Percentiles rank a stretch among this genome's conserved stretches.
Conservation (phyloP, 805 yeast species). For the Wickerhamomyces mucosus region DNA sequence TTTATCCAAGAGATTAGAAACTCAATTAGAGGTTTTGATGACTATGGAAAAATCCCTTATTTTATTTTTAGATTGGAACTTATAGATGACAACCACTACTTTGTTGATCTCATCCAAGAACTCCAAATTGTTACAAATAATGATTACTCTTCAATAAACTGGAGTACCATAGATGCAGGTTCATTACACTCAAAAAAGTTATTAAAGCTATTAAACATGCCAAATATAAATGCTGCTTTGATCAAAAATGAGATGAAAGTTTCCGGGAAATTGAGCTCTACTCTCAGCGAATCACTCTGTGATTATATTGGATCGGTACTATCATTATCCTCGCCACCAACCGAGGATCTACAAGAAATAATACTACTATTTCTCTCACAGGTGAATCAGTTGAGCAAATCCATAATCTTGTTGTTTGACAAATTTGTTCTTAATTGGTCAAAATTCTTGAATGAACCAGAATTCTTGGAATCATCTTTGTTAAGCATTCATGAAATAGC, state of each 20-base stretch:
- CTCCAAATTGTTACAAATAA: neutral
- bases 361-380: slow-evolving; percentile 3
- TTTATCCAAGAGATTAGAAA: slow-evolving; percentile 6
- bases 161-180: slow-evolving; percentile 10
- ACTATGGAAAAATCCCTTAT: slow-evolving; percentile 6
- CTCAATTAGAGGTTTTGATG: slow-evolving; percentile 1
- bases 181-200: slow-evolving; percentile 2
- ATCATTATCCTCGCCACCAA: neutral
- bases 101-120: slow-evolving; percentile 1
- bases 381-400: slow-evolving; percentile 1
- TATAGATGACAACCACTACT: slow-evolving; percentile 5
- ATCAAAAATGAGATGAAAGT: slow-evolving; percentile 8
- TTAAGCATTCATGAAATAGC: slow-evolving; percentile 15
- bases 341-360: slow-evolving; percentile 1
- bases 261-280: slow-evolving; percentile 10
- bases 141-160: slow-evolving; percentile 5
- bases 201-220: slow-evolving; percentile 8
- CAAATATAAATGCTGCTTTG: slow-evolving; percentile 8
- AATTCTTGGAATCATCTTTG: slow-evolving; percentile 9
- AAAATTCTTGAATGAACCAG: slow-evolving; percentile 2
- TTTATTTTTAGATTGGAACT: slow-evolving; percentile 8
- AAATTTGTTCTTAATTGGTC: slow-evolving; percentile 4
- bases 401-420: slow-evolving; percentile 4
- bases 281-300: slow-evolving; percentile 8
- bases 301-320: slow-evolving; percentile 3